These are phyloP conservation scores for Halophytophthora batemanensis DNA, from an alignment of 352 stramenopile species.

Conservation along the genomic window DNA sequence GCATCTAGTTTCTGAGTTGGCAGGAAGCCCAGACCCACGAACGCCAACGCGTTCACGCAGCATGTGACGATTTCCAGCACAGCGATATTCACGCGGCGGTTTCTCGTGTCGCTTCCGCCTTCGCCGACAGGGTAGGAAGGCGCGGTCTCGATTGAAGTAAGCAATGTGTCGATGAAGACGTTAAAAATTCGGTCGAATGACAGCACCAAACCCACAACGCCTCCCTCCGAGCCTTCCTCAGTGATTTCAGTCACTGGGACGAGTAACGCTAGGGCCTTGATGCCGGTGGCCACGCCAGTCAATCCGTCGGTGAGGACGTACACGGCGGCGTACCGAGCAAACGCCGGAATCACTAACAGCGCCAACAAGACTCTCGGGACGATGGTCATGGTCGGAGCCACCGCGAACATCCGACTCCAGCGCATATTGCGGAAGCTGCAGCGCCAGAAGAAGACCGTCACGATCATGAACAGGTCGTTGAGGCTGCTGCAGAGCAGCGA, in stretches of 20 bases:
- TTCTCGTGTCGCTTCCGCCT: conserved; percentile 27
- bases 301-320: conserved; percentile 53
- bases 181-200: conserved; percentile 55
- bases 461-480: conserved; percentile 53
- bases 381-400: conserved; percentile 46
- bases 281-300: conserved; percentile 49
- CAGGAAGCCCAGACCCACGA: conserved; percentile 58
- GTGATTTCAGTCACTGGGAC: conserved; percentile 67
- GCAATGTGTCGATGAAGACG: conserved; percentile 58
- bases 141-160: conserved; percentile 35
- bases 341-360: conserved; percentile 37
- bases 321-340: conserved; percentile 50
- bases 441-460: conserved; percentile 50
- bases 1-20: conserved; percentile 69
- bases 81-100: conserved; percentile 44
- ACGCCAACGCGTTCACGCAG: conserved; percentile 48
- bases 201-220: conserved; percentile 55
- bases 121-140: conserved; percentile 41
- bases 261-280: conserved; percentile 48
- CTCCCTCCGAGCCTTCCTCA: conserved; percentile 58
- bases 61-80: conserved; percentile 54
- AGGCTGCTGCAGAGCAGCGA: conserved; percentile 40
- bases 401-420: conserved; percentile 56
- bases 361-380: conserved; percentile 47
- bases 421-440: conserved; percentile 54